A percentile compares a stretch with the other conserved stretches of the same genome.
These are phyloP conservation scores for Sporothrix phasma DNA, from an alignment of 2,329 filamentous ascomycete species.

Conservation along the genomic window DNA sequence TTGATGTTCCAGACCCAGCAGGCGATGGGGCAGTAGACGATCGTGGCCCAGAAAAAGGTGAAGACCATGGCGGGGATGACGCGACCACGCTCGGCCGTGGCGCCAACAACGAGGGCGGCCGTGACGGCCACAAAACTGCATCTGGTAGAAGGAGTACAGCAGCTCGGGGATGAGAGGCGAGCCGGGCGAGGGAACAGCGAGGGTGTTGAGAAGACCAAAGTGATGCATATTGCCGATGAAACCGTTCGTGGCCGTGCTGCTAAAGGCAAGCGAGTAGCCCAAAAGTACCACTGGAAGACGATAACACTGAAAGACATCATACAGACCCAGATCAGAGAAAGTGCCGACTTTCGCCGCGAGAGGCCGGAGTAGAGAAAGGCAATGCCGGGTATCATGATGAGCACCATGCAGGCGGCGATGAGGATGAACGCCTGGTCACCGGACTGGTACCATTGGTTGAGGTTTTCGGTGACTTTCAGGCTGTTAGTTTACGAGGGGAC, in stretches of 20 bases:
- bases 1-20: constrained; percentile 97
- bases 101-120: constrained; percentile 80
- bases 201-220: constrained; percentile 78
- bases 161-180: constrained; percentile 82
- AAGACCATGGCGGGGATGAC: constrained; percentile 92
- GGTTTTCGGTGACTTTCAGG: constrained; percentile 60
- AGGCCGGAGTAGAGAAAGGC: constrained; percentile 96
- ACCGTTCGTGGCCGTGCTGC: constrained; percentile 66
- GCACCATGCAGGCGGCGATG: constrained; percentile 79
- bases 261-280: constrained; percentile 95
- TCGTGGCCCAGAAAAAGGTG: constrained; percentile 88
- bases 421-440: constrained; percentile 95
- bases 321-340: constrained; percentile 94
- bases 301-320: constrained; percentile 89
- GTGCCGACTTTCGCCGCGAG: constrained; percentile 91
- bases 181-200: constrained; percentile 76
- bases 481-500: neutral
- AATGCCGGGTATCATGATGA: constrained; percentile 94
- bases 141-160: constrained; percentile 93
- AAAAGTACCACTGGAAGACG: constrained; percentile 99
- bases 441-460: constrained; percentile 91
- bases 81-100: constrained; percentile 87
- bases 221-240: constrained; percentile 87
- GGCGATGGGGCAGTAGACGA: constrained; percentile 93
- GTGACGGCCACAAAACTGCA: constrained; percentile 97